phyloP scores from a whole-genome alignment of 108 stramenopile genomes.

The Cyclostephanos tholiformis region DNA sequence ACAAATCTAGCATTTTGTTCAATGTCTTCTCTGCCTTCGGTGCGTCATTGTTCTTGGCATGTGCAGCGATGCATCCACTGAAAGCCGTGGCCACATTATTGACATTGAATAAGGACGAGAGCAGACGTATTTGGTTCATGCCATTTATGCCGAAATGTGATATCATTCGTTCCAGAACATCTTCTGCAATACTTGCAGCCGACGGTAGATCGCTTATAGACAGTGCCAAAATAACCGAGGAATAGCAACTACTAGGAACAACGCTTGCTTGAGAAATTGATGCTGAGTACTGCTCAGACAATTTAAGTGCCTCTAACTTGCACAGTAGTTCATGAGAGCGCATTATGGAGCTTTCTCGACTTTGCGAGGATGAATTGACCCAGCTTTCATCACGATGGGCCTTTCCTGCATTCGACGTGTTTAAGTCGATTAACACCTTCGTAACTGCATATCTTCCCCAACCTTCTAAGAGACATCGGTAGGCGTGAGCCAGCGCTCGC shows the following conservation, averaged over 20 bases:
- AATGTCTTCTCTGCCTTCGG: constrained; percentile 40
- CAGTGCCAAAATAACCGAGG: constrained; percentile 42
- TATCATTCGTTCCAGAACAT: constrained; percentile 43
- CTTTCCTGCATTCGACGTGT: neutral
- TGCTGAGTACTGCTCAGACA: neutral
- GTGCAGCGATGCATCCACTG: constrained; percentile 49
- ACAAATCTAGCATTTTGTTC: constrained; percentile 47
- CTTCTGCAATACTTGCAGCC: constrained; percentile 32
- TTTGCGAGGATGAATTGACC: neutral
- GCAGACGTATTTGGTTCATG: neutral
- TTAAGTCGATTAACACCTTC: neutral
- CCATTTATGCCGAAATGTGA: constrained; percentile 9
- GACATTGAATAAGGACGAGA: constrained; percentile 20
- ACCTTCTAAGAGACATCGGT: constrained; percentile 33
- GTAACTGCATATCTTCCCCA: constrained; percentile 48
- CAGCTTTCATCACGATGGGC: neutral
- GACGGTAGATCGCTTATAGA: constrained; percentile 32
- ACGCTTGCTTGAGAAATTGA: neutral
- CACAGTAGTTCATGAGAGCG: constrained; percentile 39
- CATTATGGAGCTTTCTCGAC: constrained; percentile 25
- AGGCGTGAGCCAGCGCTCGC: constrained; percentile 19
- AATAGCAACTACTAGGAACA: constrained; percentile 41
- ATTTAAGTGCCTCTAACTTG: constrained; percentile 19
- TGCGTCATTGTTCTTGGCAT: constrained; percentile 49
- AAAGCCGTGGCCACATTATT: constrained; percentile 42